Evolutionary conservation across 139 green algal genomes (phyloP), one percentile per base, ranked within the genome.

Genomic region (Diplosphaera chodatii): DNA sequence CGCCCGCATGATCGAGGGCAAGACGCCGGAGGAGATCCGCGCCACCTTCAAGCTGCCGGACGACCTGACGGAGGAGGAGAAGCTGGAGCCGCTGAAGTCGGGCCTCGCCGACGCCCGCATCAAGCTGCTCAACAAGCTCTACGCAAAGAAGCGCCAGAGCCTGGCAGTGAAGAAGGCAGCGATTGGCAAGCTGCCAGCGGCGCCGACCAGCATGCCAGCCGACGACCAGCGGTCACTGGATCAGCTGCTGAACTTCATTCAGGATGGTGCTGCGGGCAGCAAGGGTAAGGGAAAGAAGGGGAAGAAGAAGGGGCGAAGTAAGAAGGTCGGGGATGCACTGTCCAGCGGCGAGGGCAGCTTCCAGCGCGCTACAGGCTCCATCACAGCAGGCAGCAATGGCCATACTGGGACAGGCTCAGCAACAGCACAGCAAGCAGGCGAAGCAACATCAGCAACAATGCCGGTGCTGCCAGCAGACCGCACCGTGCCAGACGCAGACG

Each of bases 51-150:
- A 88, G 6, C 79, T 93, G 55, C 84, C 87, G 10, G 87, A 92
- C 63, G 87, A 93, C 76, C 74, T 93, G 4, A 91, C 80, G 2
- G 87, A 93, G 79, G 87, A 93, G 75, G 86, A 92, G 76, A 93
- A 93, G 79, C 83, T 93, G 73, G 87, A 93, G 83, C 87, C 87
- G 16, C 73, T 92, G 4, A 82, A 74, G 30, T 84, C 84, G 33
- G 29, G 64, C 0, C 72, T 63, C 3, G 81, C 85, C 21, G 86
- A 93, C 70, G 80, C 80, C 15, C 82, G 84, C 21, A 87, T 93
- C 28, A 74, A 87, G 25, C 77, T 93, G 56, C 82, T 93, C 28
- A 93, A 93, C 76, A 73, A 85, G 25, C 74, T 93, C 40, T 92
- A 93, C 59, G 82, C 86, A 32, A 85, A 85, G 67, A 87, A 87